These are phyloP conservation scores for Sporisorium graminicola DNA, from an alignment of 1,284 basidiomycete genomes.

Conservation along the genomic window DNA sequence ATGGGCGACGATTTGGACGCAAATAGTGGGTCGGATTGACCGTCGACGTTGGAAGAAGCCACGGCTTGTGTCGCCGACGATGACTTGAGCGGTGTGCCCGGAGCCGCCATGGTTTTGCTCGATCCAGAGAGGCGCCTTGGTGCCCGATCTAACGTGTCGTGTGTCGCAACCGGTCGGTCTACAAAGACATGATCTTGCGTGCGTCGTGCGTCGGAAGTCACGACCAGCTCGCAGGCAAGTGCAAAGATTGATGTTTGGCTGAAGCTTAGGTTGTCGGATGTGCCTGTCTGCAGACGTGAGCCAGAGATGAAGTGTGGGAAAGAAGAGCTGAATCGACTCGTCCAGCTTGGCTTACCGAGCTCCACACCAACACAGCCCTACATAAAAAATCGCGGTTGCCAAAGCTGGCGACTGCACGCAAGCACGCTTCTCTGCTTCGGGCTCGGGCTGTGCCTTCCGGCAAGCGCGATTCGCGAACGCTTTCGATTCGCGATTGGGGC, in stretches of 20 bases:
- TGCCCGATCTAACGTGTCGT: background rate
- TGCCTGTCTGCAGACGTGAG: constrained; percentile 1
- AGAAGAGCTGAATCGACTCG: background rate
- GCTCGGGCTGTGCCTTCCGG: constrained; percentile 21
- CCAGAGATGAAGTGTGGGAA: background rate
- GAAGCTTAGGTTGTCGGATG: constrained; percentile 6
- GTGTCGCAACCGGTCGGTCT: background rate
- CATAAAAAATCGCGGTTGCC: background rate
- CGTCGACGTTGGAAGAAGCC: constrained; percentile 13
- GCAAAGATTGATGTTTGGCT: background rate
- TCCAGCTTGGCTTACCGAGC: background rate
- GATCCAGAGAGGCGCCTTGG: no score
- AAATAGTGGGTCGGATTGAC: constrained; percentile 27
- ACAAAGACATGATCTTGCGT: constrained; percentile 9
- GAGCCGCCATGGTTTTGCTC: constrained; percentile 35
- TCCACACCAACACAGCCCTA: constrained; percentile 30
- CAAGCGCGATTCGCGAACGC: constrained; percentile 11
- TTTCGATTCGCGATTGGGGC: background rate
- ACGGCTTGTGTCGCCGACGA: constrained; percentile 28
- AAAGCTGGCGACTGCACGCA: constrained; percentile 1
- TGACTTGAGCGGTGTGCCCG: constrained; percentile 29
- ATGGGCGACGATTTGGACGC: constrained; percentile 14
- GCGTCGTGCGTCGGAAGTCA: background rate
- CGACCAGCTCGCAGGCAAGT: background rate
- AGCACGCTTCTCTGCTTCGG: background rate